phyloP scores from a whole-genome alignment of 441 rosid species.

The Adansonia madagascariensis region DNA sequence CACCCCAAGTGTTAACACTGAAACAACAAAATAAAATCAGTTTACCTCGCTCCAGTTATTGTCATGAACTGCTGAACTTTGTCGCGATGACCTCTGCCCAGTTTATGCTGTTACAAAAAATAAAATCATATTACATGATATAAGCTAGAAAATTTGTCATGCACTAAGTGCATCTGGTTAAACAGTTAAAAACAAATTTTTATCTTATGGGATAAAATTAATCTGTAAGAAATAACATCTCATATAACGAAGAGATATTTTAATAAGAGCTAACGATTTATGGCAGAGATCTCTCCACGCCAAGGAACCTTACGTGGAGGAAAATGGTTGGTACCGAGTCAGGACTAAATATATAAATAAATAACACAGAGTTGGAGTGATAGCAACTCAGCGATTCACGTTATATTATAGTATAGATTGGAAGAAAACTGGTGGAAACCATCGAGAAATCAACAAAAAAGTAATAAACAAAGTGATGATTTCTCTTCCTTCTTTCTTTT shows the following conservation, averaged over 20 bases:
- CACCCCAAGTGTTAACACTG: background rate
- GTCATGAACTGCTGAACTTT: slow-evolving; percentile 85
- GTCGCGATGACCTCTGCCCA: slow-evolving; percentile 81
- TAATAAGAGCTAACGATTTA: slow-evolving; percentile 4
- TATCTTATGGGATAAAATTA: background rate
- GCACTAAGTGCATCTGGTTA: background rate
- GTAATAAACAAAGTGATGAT: background rate
- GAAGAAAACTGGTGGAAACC: background rate
- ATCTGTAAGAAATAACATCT: background rate
- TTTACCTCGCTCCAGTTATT: slow-evolving; percentile 86
- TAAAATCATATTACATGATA: slow-evolving; percentile 21
- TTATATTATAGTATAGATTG: background rate
- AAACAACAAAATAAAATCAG: slow-evolving; percentile 16
- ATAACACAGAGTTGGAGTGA: background rate
- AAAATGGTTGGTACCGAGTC: background rate
- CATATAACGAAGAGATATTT: background rate
- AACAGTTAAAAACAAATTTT: background rate
- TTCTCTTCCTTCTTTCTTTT: background rate
- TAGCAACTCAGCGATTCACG: background rate
- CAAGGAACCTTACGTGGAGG: background rate
- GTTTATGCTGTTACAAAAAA: slow-evolving; percentile 59
- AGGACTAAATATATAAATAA: background rate
- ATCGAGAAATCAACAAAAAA: background rate
- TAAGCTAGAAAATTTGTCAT: background rate
- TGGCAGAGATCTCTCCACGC: too few relatives aligned